A percentile compares a stretch with the other conserved stretches of the same genome.
Evolutionary conservation across 2,329 filamentous ascomycete species (phyloP).

Genomic region (Stagonosporopsis cucurbitacearum): DNA sequence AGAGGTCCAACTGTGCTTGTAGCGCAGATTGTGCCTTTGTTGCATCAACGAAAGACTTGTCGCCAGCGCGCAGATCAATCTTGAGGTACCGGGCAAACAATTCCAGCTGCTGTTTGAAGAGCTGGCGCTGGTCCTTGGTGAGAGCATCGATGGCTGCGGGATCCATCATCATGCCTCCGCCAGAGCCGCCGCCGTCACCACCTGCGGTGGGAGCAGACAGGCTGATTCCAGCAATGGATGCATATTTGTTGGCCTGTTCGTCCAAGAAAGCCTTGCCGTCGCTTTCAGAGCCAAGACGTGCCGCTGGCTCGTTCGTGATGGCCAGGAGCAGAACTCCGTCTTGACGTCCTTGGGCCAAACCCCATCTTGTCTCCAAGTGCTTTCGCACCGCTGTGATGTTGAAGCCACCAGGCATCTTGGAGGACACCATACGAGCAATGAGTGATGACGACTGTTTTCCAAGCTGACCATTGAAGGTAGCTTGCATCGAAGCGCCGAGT

Average conservation of each 20-base stretch:
- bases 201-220: conserved; percentile 75
- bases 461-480: conserved; percentile 97
- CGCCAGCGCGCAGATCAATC: conserved; percentile 93
- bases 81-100: conserved; percentile 94
- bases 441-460: conserved; percentile 95
- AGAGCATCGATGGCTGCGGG: conserved; percentile 94
- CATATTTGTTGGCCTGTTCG: conserved; percentile 87
- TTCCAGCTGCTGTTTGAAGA: conserved; percentile 99
- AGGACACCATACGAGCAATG: conserved; percentile 92
- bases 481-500: conserved; percentile 92
- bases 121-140: conserved; percentile 91
- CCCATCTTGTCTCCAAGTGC: conserved; percentile 94
- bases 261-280: conserved; percentile 95
- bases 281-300: conserved; percentile 84
- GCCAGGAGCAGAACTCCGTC: conserved; percentile 88
- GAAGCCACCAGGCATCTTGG: conserved; percentile 99
- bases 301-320: conserved; percentile 88
- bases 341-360: conserved; percentile 82
- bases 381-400: conserved; percentile 97
- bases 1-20: conserved; percentile 91
- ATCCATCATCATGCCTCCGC: conserved; percentile 99
- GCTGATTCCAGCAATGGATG: conserved; percentile 79
- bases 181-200: conserved; percentile 73
- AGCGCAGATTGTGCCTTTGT: conserved; percentile 86
- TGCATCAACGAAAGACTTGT: conserved; percentile 87